These are phyloP conservation scores for Meyerozyma carpophila DNA, from an alignment of 1,139 yeast species.

Conservation along the genomic window DNA sequence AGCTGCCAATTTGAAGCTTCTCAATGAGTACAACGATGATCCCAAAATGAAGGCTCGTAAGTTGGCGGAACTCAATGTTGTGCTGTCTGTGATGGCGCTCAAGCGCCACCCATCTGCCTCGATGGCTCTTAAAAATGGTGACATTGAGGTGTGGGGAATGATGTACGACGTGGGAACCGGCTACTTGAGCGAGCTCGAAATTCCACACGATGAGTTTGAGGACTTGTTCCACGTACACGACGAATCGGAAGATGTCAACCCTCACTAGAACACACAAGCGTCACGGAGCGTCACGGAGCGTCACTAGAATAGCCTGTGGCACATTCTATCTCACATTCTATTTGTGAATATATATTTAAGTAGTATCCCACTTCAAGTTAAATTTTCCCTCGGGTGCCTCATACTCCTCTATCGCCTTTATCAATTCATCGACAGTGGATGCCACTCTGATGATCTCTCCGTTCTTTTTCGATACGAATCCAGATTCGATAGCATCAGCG, in stretches of 20 bases:
- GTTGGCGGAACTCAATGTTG: conserved; percentile 76
- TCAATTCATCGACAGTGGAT: conserved; percentile 58
- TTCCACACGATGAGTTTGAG: conserved; percentile 48
- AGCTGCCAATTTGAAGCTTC: conserved; percentile 48
- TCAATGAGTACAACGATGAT: conserved; percentile 36
- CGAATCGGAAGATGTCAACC: conserved; percentile 25
- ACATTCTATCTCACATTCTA: no score
- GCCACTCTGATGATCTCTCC: conserved; percentile 70
- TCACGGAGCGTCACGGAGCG: no score
- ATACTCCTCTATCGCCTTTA: conserved; percentile 56
- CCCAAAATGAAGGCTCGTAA: conserved; percentile 57
- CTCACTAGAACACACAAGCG: conserved; percentile 8
- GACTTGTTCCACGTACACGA: conserved; percentile 48
- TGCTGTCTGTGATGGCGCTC: conserved; percentile 51
- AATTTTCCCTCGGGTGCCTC: conserved; percentile 70
- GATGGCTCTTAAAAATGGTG: conserved; percentile 62
- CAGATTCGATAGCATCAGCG: conserved; percentile 49
- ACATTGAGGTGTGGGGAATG: conserved; percentile 84
- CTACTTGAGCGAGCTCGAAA: conserved; percentile 48
- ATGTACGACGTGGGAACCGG: conserved; percentile 86
- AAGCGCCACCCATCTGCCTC: conserved; percentile 72
- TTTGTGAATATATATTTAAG: conserved; percentile 11
- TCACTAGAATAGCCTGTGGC: no score
- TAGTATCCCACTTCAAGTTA: conserved; percentile 62
- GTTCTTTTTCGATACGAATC: conserved; percentile 66